phyloP scores from a whole-genome alignment of 768 basidiomycete species.

The Tylopilus plumbeoviolaceoides region DNA sequence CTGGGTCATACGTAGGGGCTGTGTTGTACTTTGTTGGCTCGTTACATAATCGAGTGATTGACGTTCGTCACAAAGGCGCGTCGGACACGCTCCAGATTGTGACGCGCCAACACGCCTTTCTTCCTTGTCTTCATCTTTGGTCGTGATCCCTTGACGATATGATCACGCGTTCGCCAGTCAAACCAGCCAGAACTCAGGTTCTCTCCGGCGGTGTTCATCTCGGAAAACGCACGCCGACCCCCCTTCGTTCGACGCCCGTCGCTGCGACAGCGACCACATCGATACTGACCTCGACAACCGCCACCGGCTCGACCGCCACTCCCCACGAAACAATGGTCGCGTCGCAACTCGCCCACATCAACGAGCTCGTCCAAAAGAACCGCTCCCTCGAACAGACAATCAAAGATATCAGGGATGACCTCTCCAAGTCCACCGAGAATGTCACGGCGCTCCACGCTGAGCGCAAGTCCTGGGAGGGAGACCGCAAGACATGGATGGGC shows the following conservation, averaged over 20 bases:
- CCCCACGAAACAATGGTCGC: constrained; percentile 49
- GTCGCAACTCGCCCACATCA: constrained; percentile 63
- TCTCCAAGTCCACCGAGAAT: constrained; percentile 33
- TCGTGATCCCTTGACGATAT: constrained; percentile 10
- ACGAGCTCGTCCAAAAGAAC: constrained; percentile 68
- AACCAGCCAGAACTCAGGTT: constrained; percentile 8
- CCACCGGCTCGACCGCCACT: constrained; percentile 28
- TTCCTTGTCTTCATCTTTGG: not conserved
- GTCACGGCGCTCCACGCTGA: constrained; percentile 37
- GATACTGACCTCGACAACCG: constrained; percentile 25
- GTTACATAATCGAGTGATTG: constrained; percentile 18
- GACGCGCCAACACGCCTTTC: not conserved
- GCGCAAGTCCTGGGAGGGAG: constrained; percentile 30
- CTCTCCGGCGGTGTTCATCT: constrained; percentile 7
- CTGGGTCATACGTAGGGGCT: constrained; percentile 33
- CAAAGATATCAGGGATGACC: constrained; percentile 49
- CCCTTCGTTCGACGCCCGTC: constrained; percentile 17
- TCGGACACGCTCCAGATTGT: constrained; percentile 2
- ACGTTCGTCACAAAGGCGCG: constrained; percentile 12
- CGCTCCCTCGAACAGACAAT: constrained; percentile 59
- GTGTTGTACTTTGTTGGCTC: not conserved
- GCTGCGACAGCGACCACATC: constrained; percentile 23
- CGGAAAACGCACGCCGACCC: constrained; percentile 19
- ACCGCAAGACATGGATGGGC: constrained; percentile 22
- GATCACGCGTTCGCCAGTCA: constrained; percentile 30